Percentiles rank a stretch among this genome's conserved stretches.
These are phyloP conservation scores for Rhodotorula sp. DNA, from an alignment of 1,284 basidiomycete genomes.

Conservation along the genomic window DNA sequence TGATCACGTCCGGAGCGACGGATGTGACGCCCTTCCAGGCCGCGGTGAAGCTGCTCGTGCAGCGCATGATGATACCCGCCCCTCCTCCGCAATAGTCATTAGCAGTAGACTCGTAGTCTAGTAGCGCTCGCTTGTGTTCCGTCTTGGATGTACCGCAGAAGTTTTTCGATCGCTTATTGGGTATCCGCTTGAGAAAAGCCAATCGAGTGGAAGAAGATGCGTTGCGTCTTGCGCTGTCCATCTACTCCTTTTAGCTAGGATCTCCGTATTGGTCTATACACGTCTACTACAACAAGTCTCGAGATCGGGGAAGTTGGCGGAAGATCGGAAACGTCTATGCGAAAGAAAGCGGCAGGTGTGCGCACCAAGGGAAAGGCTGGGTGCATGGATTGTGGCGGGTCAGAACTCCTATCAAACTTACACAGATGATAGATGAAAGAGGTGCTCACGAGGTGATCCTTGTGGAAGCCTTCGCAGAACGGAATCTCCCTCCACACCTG, in stretches of 20 bases:
- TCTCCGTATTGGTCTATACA: too few relatives aligned
- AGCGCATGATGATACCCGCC: constrained; percentile 14
- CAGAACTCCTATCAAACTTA: background rate
- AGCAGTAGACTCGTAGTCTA: background rate
- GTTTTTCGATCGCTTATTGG: background rate
- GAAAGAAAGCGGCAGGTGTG: background rate
- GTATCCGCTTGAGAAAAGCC: too few relatives aligned
- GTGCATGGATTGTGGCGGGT: too few relatives aligned
- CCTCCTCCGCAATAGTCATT: background rate
- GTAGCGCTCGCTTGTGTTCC: background rate
- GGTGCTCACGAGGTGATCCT: background rate
- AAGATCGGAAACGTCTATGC: background rate
- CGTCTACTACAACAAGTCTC: too few relatives aligned
- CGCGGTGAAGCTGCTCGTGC: constrained; percentile 42
- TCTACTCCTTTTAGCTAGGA: too few relatives aligned
- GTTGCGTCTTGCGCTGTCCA: too few relatives aligned
- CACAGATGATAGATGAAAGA: background rate
- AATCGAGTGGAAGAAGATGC: too few relatives aligned
- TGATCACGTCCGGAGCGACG: constrained; percentile 34
- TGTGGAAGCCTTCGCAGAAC: background rate
- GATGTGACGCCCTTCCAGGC: constrained; percentile 43
- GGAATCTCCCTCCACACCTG: background rate
- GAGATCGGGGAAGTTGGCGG: background rate
- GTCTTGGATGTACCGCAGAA: background rate
- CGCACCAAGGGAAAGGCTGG: constrained; percentile 7